Conservation (phyloP, 371 early-diverging fungal species). For the Sanchytrium tribonematis region DNA sequence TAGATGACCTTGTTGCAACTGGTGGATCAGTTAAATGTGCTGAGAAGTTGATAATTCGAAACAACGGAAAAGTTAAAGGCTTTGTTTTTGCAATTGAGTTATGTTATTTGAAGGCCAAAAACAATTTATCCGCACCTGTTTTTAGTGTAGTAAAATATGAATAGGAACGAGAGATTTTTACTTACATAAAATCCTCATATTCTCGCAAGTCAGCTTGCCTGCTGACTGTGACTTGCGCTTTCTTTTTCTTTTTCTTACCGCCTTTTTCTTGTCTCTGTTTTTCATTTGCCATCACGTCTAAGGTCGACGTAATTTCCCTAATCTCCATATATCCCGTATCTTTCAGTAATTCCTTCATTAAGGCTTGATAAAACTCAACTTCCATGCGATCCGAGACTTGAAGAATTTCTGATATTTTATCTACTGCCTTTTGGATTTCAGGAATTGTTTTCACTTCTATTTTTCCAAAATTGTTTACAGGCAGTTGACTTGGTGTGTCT, state of each 20-base stretch:
- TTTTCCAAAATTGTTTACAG: neutral
- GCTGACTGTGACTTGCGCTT: neutral
- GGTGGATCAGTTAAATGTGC: conserved; percentile 65
- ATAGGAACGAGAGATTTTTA: neutral
- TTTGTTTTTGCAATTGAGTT: conserved; percentile 76
- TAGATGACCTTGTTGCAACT: conserved; percentile 89
- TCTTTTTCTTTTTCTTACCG: neutral
- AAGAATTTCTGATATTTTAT: neutral
- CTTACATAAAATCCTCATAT: neutral
- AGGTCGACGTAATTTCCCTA: neutral
- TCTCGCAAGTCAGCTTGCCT: neutral
- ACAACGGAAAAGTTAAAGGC: conserved; percentile 42
- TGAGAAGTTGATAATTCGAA: conserved; percentile 40
- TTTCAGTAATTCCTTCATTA: neutral
- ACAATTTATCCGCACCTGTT: neutral
- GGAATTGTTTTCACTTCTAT: neutral
- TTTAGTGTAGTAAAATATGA: neutral
- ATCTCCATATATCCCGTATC: neutral
- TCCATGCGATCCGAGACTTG: neutral
- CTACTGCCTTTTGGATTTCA: neutral
- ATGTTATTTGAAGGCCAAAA: conserved; percentile 39
- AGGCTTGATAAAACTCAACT: neutral
- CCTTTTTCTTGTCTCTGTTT: neutral
- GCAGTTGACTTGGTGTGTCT: neutral
- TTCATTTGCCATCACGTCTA: neutral